phyloP scores from a whole-genome alignment of 352 stramenopile species.

The Globisporangium megalacanthum region DNA sequence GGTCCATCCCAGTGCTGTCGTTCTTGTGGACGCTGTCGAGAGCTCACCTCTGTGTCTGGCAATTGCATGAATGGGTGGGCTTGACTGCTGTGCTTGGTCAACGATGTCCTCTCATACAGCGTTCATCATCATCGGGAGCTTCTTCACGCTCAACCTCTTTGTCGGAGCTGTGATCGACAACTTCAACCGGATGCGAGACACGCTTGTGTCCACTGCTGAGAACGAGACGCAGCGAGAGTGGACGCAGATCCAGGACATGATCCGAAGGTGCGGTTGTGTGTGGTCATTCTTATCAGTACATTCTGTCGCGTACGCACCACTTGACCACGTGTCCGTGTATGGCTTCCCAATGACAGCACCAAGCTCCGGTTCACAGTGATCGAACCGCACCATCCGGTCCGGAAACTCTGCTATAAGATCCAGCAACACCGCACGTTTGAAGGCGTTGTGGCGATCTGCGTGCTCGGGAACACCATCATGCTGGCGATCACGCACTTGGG shows the following conservation, averaged over 20 bases:
- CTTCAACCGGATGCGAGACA: constrained; percentile 63
- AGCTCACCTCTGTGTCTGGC: background rate
- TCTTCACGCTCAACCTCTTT: constrained; percentile 88
- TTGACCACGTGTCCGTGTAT: background rate
- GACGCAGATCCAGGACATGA: constrained; percentile 42
- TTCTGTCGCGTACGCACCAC: background rate
- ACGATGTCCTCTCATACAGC: constrained; percentile 13
- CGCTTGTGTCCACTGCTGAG: constrained; percentile 32
- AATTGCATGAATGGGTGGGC: too few relatives aligned
- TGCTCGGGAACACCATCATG: constrained; percentile 37
- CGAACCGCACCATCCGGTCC: constrained; percentile 18
- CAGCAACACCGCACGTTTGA: constrained; percentile 31
- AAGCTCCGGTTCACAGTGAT: constrained; percentile 22
- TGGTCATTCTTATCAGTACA: too few relatives aligned
- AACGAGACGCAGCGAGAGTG: constrained; percentile 71
- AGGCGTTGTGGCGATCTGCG: constrained; percentile 22
- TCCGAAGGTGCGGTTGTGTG: constrained; percentile 15
- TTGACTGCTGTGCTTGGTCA: too few relatives aligned
- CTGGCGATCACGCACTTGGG: constrained; percentile 34
- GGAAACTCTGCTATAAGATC: constrained; percentile 22
- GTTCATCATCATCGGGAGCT: constrained; percentile 83
- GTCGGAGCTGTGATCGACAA: constrained; percentile 87
- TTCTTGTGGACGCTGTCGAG: background rate
- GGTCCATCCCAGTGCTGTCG: background rate
- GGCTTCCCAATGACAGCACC: constrained; percentile 5